Evolutionary conservation across 805 yeast genomes (phyloP).

Genomic region (Babjeviella inositovora): DNA sequence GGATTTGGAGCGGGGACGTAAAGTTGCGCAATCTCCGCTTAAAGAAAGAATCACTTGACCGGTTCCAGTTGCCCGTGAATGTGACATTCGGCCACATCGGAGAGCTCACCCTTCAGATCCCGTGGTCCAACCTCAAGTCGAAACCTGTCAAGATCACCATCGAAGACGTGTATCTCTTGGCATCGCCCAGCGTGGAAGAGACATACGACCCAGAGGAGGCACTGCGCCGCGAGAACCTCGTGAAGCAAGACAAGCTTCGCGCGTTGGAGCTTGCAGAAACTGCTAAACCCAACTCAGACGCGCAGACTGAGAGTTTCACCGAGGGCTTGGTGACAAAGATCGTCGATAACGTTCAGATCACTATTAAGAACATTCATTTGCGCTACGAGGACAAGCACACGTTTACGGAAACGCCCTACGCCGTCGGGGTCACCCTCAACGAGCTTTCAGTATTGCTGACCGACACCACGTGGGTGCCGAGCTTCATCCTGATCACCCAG

Average conservation of each 20-base stretch:
- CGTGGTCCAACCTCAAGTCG: slow-evolving; percentile 89
- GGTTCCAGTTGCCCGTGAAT: slow-evolving; percentile 72
- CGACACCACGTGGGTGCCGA: slow-evolving; percentile 71
- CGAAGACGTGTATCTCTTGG: slow-evolving; percentile 75
- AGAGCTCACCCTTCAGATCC: slow-evolving; percentile 76
- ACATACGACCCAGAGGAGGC: slow-evolving; percentile 42
- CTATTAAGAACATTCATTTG: slow-evolving; percentile 81
- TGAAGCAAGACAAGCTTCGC: slow-evolving; percentile 50
- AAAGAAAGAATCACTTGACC: slow-evolving; percentile 81
- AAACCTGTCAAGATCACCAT: slow-evolving; percentile 83
- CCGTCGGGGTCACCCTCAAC: slow-evolving; percentile 68
- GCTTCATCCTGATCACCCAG: slow-evolving; percentile 61
- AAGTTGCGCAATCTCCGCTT: slow-evolving; percentile 62
- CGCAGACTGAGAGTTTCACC: slow-evolving; percentile 65
- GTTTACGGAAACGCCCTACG: slow-evolving; percentile 60
- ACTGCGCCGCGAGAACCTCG: slow-evolving; percentile 39
- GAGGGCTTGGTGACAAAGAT: slow-evolving; percentile 80
- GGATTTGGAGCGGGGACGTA: slow-evolving; percentile 97
- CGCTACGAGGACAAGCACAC: slow-evolving; percentile 75
- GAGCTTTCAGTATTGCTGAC: slow-evolving; percentile 90
- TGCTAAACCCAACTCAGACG: slow-evolving; percentile 16
- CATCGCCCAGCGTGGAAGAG: slow-evolving; percentile 52
- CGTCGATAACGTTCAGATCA: slow-evolving; percentile 82
- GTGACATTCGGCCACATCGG: slow-evolving; percentile 86
- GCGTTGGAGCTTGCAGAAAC: slow-evolving; percentile 49